Evolutionary conservation across 495 filamentous ascomycete species (phyloP).

Genomic region (Bathelium albidoporum): DNA sequence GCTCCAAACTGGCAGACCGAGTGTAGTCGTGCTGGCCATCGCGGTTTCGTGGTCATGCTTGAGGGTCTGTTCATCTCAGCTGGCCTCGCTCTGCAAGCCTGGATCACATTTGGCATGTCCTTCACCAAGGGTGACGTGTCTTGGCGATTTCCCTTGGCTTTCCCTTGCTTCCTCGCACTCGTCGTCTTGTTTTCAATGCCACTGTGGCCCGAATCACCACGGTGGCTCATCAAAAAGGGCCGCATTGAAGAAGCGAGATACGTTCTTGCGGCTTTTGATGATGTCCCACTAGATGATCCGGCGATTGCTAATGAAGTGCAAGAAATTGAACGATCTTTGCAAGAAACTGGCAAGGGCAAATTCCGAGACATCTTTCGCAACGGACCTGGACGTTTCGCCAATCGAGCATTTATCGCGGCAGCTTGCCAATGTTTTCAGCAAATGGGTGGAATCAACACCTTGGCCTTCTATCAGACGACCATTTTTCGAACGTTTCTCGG

Average conservation of each 20-base stretch:
- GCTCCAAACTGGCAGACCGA: conserved; percentile 49
- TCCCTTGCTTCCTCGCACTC: conserved; percentile 9
- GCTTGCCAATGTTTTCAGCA: conserved; percentile 21
- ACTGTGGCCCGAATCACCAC: conserved; percentile 9
- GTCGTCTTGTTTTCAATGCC: conserved; percentile 13
- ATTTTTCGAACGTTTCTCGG: conserved; percentile 28
- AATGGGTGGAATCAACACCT: conserved; percentile 12
- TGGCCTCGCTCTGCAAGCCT: conserved; percentile 16
- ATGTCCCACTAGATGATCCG: conserved; percentile 8
- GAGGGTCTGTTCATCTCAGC: conserved; percentile 42
- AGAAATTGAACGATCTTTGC: conserved; percentile 10
- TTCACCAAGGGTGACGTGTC: conserved; percentile 12
- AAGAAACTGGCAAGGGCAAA: conserved; percentile 13
- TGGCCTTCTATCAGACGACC: conserved; percentile 20
- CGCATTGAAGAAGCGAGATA: conserved; percentile 12
- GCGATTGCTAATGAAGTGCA: conserved; percentile 6
- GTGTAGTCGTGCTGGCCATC: conserved; percentile 31
- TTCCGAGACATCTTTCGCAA: conserved; percentile 20
- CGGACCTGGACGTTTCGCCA: conserved; percentile 17
- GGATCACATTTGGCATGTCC: conserved; percentile 17
- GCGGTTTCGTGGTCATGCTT: conserved; percentile 39
- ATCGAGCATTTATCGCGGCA: conserved; percentile 24
- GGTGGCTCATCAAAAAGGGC: conserved; percentile 11
- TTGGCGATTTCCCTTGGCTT: conserved; percentile 15
- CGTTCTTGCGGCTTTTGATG: conserved; percentile 13